Conservation (phyloP, 352 stramenopile species). For the Pythium insidiosum region DNA sequence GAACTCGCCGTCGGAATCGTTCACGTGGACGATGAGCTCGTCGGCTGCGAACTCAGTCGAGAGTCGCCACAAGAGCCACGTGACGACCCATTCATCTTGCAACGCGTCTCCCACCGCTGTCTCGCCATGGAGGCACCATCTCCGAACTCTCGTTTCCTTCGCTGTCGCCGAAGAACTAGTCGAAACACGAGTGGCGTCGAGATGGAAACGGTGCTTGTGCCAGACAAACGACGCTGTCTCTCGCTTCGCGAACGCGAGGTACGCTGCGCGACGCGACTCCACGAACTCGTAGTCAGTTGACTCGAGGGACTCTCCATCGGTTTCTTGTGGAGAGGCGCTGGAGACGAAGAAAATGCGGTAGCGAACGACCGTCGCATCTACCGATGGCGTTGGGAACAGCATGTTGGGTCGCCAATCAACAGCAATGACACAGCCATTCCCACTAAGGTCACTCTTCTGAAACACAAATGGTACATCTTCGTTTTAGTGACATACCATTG, state of each 20-base stretch:
- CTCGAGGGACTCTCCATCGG: neutral
- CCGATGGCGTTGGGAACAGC: slow-evolving; percentile 15
- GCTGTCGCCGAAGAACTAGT: neutral
- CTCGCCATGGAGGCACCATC: slow-evolving; percentile 12
- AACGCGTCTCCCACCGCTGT: slow-evolving; percentile 23
- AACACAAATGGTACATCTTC: too few species aligned
- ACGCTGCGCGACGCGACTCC: slow-evolving; percentile 5
- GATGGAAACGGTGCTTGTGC: slow-evolving; percentile 17
- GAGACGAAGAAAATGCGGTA: slow-evolving; percentile 12
- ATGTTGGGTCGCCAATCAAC: too few species aligned
- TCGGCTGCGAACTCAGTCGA: slow-evolving; percentile 10
- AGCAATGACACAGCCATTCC: too few species aligned
- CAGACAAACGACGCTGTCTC: slow-evolving; percentile 13
- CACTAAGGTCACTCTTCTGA: too few species aligned
- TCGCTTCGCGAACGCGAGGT: slow-evolving; percentile 5
- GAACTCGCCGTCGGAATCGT: slow-evolving; percentile 36
- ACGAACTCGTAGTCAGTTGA: slow-evolving; percentile 1
- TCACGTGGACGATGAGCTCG: slow-evolving; percentile 21
- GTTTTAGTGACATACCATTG: too few species aligned
- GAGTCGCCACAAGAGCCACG: slow-evolving; percentile 20
- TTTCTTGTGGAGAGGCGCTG: neutral
- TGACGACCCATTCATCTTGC: slow-evolving; percentile 39
- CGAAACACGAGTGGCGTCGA: neutral
- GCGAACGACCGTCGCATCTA: slow-evolving; percentile 14
- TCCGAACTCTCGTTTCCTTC: neutral